Evolutionary conservation across 176 grass and related monocot genomes (phyloP), one percentile per base, ranked within the genome.

Genomic region (Alloteropsis semialata): DNA sequence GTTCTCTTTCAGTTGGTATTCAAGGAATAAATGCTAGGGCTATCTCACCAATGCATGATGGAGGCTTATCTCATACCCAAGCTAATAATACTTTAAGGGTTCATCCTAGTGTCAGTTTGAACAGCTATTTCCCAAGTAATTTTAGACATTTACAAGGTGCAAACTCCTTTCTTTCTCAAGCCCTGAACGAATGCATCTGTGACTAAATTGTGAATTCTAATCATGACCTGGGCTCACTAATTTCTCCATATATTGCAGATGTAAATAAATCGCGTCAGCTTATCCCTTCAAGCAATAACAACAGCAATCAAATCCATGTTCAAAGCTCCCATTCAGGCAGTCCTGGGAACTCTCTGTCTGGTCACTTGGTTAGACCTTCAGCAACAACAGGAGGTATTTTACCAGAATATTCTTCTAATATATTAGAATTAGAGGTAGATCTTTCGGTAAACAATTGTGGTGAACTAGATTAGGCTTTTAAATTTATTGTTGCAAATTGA

Each of bases 161-260:
- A 53, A 71, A 86, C 17, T 21, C 58, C 24, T 88, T 62, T 64
- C 86, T 49, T 80, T 83, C 50, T 89, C 84, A 49, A 91, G 69
- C 64, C 14, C 90, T 74, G 75, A 55, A 85, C 60, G 69, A 94
- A 76, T 65, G 79, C 77, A 50, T 91, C 84, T 69, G 51, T 56
- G 57, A 80, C 34, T 18, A 94, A 91, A 46, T 94, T 91, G 59
- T 72, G 66, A 94, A 84, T 65, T 84, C 86, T 68, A 74, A 91
- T 81, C 92, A 95, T 73, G 88, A 95, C 22, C 70, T 86, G 29
- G 86, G 66, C 36, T 89, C 58, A 58, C 59, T 93, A 54, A 86
- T 57, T 56, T 84, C 74, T 77, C 83, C 78, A 75, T 84, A 36
- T 85, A 85, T 76, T 28, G 48, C 76, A 65, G 87, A 90, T 88